Percentiles rank a stretch among this genome's conserved stretches.
phyloP scores from a whole-genome alignment of 306 rosid species.

The Hylodesmum podocarpum region DNA sequence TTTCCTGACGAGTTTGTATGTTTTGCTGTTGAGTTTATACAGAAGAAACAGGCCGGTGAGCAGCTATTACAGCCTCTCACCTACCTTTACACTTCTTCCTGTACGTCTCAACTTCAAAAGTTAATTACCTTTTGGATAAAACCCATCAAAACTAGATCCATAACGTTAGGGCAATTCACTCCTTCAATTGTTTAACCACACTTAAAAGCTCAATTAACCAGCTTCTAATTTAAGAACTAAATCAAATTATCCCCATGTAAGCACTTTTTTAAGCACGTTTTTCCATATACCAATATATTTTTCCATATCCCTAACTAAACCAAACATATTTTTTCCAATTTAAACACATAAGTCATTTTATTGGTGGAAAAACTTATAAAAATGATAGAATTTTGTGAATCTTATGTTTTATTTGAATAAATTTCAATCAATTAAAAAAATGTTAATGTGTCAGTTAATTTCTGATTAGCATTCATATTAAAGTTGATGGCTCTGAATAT shows the following conservation, averaged over 20 bases:
- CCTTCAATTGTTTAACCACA: background rate
- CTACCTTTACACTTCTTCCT: conserved; percentile 33
- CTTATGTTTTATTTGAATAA: too few species aligned
- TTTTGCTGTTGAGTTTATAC: conserved; percentile 32
- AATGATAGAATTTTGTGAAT: too few species aligned
- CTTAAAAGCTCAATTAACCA: background rate
- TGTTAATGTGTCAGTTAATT: background rate
- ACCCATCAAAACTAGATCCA: conserved; percentile 24
- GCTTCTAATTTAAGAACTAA: background rate
- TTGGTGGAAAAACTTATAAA: too few species aligned
- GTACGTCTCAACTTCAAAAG: conserved; percentile 22
- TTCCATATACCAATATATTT: background rate
- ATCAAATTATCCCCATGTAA: background rate
- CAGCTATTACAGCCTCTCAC: conserved; percentile 43
- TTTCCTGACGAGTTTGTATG: conserved; percentile 26
- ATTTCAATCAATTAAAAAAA: too few species aligned
- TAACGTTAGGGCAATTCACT: conserved; percentile 13
- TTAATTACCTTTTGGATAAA: conserved; percentile 36
- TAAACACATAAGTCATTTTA: too few species aligned
- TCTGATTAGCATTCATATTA: background rate
- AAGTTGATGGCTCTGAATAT: background rate
- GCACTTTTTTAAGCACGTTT: background rate
- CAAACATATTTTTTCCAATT: too few species aligned
- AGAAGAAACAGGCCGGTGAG: conserved; percentile 35
- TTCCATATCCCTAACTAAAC: too few species aligned